phyloP scores from a whole-genome alignment of 352 stramenopile genomes.

The Phytophthora citricola region DNA sequence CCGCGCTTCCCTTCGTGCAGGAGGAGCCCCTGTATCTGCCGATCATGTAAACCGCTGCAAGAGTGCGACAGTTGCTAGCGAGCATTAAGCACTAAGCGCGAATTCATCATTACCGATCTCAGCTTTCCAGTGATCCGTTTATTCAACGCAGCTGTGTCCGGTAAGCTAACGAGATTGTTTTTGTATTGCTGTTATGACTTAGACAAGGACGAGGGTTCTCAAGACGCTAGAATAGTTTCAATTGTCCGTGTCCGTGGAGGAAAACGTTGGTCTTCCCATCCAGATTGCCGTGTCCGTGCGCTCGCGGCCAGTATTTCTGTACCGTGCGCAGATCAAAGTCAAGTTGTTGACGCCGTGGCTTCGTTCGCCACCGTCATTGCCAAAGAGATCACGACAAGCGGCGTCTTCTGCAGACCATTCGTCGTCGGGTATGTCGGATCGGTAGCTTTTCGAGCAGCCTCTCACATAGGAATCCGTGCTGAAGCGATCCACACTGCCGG shows the following conservation, averaged over 20 bases:
- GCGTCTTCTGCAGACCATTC: constrained; percentile 30
- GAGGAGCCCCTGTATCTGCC: constrained; percentile 84
- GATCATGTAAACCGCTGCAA: constrained; percentile 54
- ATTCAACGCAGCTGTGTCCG: constrained; percentile 1
- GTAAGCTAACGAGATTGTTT: constrained; percentile 5
- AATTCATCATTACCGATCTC: constrained; percentile 16
- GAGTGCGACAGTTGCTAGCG: constrained; percentile 16
- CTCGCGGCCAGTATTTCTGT: constrained; percentile 12
- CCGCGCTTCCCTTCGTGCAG: constrained; percentile 87
- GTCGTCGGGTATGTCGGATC: constrained; percentile 37
- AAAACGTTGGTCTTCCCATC: constrained; percentile 19
- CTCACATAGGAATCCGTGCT: constrained; percentile 28
- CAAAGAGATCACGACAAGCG: constrained; percentile 8
- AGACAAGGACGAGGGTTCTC: no score
- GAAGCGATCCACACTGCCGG: constrained; percentile 14
- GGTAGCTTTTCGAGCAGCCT: constrained; percentile 27
- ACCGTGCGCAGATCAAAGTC: constrained; percentile 14
- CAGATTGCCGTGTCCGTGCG: constrained; percentile 18
- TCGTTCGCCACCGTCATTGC: constrained; percentile 1
- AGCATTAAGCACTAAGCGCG: constrained; percentile 21
- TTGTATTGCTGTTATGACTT: not conserved
- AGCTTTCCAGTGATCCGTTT: constrained; percentile 9
- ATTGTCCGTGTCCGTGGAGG: constrained; percentile 10
- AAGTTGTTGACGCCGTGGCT: constrained; percentile 8
- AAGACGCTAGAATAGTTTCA: constrained; percentile 2